Evolutionary conservation across 2,329 filamentous ascomycete genomes (phyloP), one percentile per base, ranked within the genome.

Genomic region (Verticillium klebahnii): DNA sequence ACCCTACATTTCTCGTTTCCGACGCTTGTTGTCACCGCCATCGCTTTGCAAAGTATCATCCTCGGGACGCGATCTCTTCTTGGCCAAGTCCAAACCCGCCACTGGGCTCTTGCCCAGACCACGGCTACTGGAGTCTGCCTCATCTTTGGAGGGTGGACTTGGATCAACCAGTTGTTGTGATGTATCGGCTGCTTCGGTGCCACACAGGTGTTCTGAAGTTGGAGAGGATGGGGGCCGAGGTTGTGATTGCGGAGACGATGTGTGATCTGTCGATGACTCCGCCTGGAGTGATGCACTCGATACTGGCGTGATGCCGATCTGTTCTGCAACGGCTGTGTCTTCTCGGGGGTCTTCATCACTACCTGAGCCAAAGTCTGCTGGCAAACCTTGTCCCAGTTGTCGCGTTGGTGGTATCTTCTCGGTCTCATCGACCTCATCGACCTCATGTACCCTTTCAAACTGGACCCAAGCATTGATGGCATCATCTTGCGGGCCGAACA

Each of bases 221-320:
- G 25, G 57, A 52, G 15, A 45, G 17, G 57, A 39, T 34, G n/a
- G 12, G n/a, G 57, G 57, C 31, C 52, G 29, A 23, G 57, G 32
- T 25, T 25, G 25, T 25, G 25, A 25, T 25, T 25, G 25, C 25
- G 25, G 25, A 25, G 45, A 45, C 58, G 45, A 59, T n/a, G 34
- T 29, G 12, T 25, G 14, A 32, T 37, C 39, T 19, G 37, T 58
- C 45, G 11, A 15, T 31, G 25, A 25, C 25, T 25, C 25, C 25
- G 57, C 40, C 50, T 58, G 17, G 50, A 37, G 57, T 50, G 37
- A 58, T 58, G 25, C 50, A 39, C 25, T 58, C 45, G 31, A 50
- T n/a, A n/a, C 40, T 50, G n/a, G 40, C 40, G 40, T n/a, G n/a
- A 19, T 11, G 40, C 19, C 19, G 31, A 39, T 12, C 31, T 23